Percentiles rank a stretch among this genome's conserved stretches.
Conservation (phyloP, 2,329 filamentous ascomycete genomes). For the Apiospora sp. region DNA sequence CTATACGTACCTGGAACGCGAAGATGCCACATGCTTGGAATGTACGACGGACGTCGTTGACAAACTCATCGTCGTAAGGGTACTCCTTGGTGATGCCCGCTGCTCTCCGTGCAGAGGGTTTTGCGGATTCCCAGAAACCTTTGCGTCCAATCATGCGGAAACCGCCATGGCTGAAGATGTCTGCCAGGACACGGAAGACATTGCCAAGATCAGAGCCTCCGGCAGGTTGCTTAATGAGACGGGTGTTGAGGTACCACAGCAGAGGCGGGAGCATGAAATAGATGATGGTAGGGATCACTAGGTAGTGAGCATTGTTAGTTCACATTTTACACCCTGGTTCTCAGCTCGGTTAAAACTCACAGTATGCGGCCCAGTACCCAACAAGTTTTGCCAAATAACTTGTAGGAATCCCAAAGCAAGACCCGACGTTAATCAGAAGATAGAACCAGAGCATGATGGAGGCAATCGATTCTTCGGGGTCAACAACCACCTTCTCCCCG, state of each 20-base stretch:
- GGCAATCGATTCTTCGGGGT: constrained; percentile 72
- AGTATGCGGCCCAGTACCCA: constrained; percentile 59
- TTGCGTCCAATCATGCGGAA: constrained; percentile 36
- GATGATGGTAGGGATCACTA: constrained; percentile 22
- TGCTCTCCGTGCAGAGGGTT: constrained; percentile 59
- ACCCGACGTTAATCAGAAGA: constrained; percentile 51
- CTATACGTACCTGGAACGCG: constrained; percentile 40
- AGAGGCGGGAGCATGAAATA: constrained; percentile 57
- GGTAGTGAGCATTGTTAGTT: not conserved
- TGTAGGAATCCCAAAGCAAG: constrained; percentile 54
- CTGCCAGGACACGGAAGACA: constrained; percentile 66
- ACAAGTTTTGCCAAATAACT: constrained; percentile 61
- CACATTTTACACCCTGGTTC: constrained; percentile 35
- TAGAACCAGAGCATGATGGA: constrained; percentile 73
- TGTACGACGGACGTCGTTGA: constrained; percentile 69
- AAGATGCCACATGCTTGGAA: constrained; percentile 51
- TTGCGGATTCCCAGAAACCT: constrained; percentile 60
- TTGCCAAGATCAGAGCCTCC: constrained; percentile 64
- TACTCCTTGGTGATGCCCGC: constrained; percentile 57
- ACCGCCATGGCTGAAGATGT: constrained; percentile 64
- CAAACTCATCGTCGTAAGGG: constrained; percentile 68
- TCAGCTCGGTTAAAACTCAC: constrained; percentile 67
- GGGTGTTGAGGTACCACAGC: constrained; percentile 45
- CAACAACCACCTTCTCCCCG: constrained; percentile 76
- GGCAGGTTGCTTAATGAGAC: constrained; percentile 64